Percentiles rank a stretch among this genome's conserved stretches.
phyloP scores from a whole-genome alignment of 371 early-diverging fungal genomes.

The Apophysomyces ossiformis region DNA sequence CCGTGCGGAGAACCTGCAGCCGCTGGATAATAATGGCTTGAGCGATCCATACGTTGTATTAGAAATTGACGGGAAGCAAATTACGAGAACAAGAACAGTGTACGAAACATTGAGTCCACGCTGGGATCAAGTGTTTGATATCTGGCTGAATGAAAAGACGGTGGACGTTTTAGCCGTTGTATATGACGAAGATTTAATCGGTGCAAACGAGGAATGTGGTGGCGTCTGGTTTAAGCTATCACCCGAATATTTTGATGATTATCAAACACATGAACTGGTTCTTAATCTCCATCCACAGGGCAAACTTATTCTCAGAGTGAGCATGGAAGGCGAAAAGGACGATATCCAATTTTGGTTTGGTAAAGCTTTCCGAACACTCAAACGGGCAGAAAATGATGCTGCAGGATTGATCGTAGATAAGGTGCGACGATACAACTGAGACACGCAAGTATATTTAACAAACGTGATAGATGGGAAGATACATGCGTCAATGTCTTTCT shows the following conservation, averaged over 20 bases:
- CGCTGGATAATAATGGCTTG: constrained; percentile 51
- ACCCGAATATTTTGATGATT: constrained; percentile 52
- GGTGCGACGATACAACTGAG: constrained; percentile 27
- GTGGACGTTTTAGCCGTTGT: constrained; percentile 63
- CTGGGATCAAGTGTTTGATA: constrained; percentile 86
- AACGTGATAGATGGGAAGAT: constrained; percentile 42
- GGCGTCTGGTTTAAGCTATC: constrained; percentile 61
- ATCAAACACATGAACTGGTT: constrained; percentile 76
- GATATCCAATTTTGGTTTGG: constrained; percentile 90
- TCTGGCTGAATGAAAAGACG: constrained; percentile 53
- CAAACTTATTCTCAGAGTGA: constrained; percentile 73
- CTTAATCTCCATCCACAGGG: constrained; percentile 83
- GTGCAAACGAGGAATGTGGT: constrained; percentile 74
- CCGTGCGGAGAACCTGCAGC: constrained; percentile 47
- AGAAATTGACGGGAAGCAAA: constrained; percentile 47
- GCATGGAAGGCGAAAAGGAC: constrained; percentile 84
- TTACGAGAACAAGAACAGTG: constrained; percentile 61
- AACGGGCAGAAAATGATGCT: constrained; percentile 64
- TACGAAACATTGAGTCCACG: constrained; percentile 74
- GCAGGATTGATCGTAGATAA: constrained; percentile 65
- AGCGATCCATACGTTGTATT: constrained; percentile 73
- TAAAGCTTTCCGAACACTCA: constrained; percentile 68
- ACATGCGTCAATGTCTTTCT: constrained; percentile 57
- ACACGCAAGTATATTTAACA: neutral
- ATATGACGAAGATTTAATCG: constrained; percentile 70